phyloP scores from a whole-genome alignment of 108 stramenopile species.

The Discostella pseudostelligera region DNA sequence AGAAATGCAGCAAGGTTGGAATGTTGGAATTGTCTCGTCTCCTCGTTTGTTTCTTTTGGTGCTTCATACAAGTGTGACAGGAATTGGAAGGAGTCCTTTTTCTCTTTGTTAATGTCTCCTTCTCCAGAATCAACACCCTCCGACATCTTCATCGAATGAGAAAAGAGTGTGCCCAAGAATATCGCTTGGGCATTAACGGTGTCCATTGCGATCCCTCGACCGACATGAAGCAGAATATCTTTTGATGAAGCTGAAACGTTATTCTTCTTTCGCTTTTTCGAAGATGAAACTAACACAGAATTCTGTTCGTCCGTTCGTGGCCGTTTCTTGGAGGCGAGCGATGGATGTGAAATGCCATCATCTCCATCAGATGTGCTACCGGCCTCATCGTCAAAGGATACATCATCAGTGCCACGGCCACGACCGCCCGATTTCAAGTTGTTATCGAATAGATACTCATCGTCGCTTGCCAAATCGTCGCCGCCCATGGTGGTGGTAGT shows the following conservation, averaged over 20 bases:
- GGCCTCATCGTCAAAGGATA: constrained; percentile 22
- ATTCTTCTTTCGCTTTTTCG: constrained; percentile 39
- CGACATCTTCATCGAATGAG: constrained; percentile 33
- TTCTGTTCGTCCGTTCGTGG: constrained; percentile 12
- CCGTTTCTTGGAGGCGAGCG: constrained; percentile 29
- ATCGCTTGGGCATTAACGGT: constrained; percentile 26
- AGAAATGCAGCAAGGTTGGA: constrained; percentile 31
- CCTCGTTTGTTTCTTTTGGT: constrained; percentile 1
- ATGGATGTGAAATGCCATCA: constrained; percentile 12
- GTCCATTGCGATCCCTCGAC: constrained; percentile 47
- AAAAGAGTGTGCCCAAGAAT: constrained; percentile 42
- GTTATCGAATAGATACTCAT: constrained; percentile 61
- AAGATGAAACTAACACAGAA: constrained; percentile 1
- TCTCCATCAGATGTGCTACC: constrained; percentile 17
- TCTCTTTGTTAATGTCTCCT: not conserved
- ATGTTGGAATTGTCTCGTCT: constrained; percentile 19
- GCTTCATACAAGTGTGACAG: not conserved
- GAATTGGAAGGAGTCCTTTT: not conserved
- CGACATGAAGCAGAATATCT: constrained; percentile 45
- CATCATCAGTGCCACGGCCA: constrained; percentile 4
- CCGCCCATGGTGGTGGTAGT: constrained; percentile 61
- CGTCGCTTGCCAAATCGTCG: constrained; percentile 82
- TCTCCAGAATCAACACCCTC: not conserved
- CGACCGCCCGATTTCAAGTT: not conserved
- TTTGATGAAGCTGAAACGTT: constrained; percentile 25